Conservation (phyloP, 257 asterid genomes). For the Catharanthus roseus region DNA sequence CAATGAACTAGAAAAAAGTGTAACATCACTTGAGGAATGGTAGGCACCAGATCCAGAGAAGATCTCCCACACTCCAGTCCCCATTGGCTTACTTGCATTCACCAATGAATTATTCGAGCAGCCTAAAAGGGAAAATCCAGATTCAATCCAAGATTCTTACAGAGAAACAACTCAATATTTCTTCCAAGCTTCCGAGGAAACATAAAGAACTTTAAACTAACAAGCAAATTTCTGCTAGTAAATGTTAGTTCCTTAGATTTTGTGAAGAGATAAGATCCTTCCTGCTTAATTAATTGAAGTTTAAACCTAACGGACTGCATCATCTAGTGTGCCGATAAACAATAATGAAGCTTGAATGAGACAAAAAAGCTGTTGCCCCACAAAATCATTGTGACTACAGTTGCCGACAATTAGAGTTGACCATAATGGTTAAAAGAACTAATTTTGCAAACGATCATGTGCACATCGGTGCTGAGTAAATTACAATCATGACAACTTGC, state of each 20-base stretch:
- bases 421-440: neutral
- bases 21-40: conserved; percentile 37
- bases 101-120: conserved; percentile 17
- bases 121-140: conserved; percentile 5
- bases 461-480: neutral
- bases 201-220: neutral
- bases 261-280: neutral
- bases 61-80: conserved; percentile 31
- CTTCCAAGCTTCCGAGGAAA: neutral
- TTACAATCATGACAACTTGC: too few species aligned
- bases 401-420: conserved; percentile 8
- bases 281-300: neutral
- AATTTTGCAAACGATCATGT: too few species aligned
- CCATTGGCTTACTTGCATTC: conserved; percentile 32
- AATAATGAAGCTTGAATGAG: neutral
- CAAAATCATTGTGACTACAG: conserved; percentile 2
- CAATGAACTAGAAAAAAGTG: conserved; percentile 54
- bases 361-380: neutral
- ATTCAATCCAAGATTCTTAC: neutral
- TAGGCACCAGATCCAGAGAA: conserved; percentile 27
- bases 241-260: conserved; percentile 1
- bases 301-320: neutral
- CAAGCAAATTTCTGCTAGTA: neutral
- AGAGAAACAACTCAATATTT: neutral
- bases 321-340: neutral